Base-by-base conservation (phyloP, 2,329 filamentous ascomycete genomes). In the Fusarium luffae region DNA sequence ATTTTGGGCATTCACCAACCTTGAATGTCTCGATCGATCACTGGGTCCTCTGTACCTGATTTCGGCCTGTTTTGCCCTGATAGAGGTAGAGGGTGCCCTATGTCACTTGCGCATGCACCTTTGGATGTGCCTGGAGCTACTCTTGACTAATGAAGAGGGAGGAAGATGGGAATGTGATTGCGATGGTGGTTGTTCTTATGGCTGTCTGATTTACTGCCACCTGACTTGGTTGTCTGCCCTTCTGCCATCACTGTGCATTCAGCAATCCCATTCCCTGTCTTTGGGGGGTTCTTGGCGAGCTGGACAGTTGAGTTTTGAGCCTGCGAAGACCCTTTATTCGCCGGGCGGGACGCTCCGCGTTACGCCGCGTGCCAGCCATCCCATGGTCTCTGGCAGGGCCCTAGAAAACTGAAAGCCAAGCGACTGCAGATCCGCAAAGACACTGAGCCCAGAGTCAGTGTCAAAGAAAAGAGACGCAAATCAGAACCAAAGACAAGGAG, bases 321-420 rank as follows among this genome's bases (percentile, higher is more conserved):
- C 43, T 51, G 50, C 34, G 55, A 54, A 65, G 57, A 67, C 61
- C 61, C 62, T 66, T 69, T 69, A 71, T 66, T 69, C 69, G 57
- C 42, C 57, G 61, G 57, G 61, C 69, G 69, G 69, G 69, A 71
- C 69, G 69, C 69, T 71, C 69, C 65, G 69, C 47, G n/a, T 63
- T 59, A 62, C 69, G 68, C 69, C 68, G 69, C 68, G 68, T 71
- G 69, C 69, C 65, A 71, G 65, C 61, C 69, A 69, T 70, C 67
- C 56, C 63, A 68, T 70, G 52, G 64, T 54, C 50, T 50, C 48
- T 60, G 34, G 67, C 51, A 50, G 52, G 60, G 63, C 43, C 52
- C 51, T 40, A 54, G 50, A 61, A 58, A 66, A 56, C 32, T 69
- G 61, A 59, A 66, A 57, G 65, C 63, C 69, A 63, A 67, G 68